These are phyloP conservation scores for Penicillium longicatenatum DNA, from an alignment of 495 filamentous ascomycete genomes.

Conservation along the genomic window DNA sequence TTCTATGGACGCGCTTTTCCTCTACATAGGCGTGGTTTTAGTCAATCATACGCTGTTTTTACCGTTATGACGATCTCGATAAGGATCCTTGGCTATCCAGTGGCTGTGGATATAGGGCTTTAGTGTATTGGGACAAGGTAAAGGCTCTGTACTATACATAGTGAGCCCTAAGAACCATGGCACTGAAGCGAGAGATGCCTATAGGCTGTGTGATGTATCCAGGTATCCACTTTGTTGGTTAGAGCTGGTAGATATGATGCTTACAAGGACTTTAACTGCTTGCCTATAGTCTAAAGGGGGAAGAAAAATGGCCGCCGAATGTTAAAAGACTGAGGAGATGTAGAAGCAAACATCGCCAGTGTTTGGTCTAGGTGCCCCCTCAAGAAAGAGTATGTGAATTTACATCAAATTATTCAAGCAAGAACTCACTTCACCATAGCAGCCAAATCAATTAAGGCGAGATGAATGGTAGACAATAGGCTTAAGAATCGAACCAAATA, in stretches of 20 bases:
- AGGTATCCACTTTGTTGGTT: neutral
- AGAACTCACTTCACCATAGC: no score
- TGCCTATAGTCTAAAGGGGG: neutral
- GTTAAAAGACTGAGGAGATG: no score
- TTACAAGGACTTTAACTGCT: neutral
- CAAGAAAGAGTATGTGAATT: no score
- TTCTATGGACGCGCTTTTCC: neutral
- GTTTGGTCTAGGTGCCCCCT: neutral
- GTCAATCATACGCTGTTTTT: slow-evolving; percentile 21
- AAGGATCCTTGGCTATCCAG: slow-evolving; percentile 5
- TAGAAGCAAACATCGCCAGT: neutral
- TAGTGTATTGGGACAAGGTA: slow-evolving; percentile 1
- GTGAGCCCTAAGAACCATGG: neutral
- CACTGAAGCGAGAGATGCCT: neutral
- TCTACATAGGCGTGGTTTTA: neutral
- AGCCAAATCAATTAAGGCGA: no score
- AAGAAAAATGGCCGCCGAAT: no score
- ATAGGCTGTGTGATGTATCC: slow-evolving; percentile 7
- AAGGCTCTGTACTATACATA: slow-evolving; percentile 2
- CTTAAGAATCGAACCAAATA: no score
- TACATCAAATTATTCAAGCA: no score
- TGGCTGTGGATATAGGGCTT: neutral
- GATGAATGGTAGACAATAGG: no score
- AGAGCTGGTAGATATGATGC: neutral
- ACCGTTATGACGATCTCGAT: neutral